A percentile compares a stretch with the other conserved stretches of the same genome.
These are phyloP conservation scores for Debaryomyces prosopidis DNA, from an alignment of 805 yeast genomes.

Conservation along the genomic window DNA sequence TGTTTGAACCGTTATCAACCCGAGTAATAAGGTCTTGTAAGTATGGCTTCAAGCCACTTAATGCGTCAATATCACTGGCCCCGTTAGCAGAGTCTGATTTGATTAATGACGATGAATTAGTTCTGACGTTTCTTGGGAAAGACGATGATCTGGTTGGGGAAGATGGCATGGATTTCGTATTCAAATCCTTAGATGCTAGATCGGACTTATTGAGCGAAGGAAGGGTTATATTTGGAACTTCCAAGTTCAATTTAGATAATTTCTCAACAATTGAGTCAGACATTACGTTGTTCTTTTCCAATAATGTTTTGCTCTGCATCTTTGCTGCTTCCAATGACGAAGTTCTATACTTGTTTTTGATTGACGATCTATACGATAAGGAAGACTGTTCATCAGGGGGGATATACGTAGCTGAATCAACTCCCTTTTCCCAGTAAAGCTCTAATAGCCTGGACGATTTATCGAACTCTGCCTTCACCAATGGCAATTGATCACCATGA, in stretches of 20 bases:
- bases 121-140: constrained; percentile 21
- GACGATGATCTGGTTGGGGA: constrained; percentile 19
- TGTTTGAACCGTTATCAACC: constrained; percentile 56
- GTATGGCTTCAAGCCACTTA: constrained; percentile 52
- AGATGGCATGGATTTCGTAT: constrained; percentile 25
- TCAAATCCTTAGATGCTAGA: constrained; percentile 3
- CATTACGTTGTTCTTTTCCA: constrained; percentile 25
- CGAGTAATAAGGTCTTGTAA: constrained; percentile 57
- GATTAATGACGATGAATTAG: constrained; percentile 19
- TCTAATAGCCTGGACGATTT: constrained; percentile 67
- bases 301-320: constrained; percentile 42
- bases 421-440: constrained; percentile 89
- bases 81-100: constrained; percentile 11
- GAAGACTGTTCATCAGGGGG: constrained; percentile 89
- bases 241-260: constrained; percentile 50
- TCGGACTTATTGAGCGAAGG: constrained; percentile 15
- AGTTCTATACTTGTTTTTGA: constrained; percentile 74
- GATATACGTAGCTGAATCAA: constrained; percentile 85
- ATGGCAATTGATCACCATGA: constrained; percentile 95
- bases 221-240: constrained; percentile 43
- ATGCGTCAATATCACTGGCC: constrained; percentile 11
- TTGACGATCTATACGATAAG: constrained; percentile 72
- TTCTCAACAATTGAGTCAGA: constrained; percentile 49
- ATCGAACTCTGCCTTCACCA: constrained; percentile 89
- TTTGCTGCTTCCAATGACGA: constrained; percentile 72